phyloP scores from a whole-genome alignment of 345 rosid genomes.

The Citrus trifoliata region DNA sequence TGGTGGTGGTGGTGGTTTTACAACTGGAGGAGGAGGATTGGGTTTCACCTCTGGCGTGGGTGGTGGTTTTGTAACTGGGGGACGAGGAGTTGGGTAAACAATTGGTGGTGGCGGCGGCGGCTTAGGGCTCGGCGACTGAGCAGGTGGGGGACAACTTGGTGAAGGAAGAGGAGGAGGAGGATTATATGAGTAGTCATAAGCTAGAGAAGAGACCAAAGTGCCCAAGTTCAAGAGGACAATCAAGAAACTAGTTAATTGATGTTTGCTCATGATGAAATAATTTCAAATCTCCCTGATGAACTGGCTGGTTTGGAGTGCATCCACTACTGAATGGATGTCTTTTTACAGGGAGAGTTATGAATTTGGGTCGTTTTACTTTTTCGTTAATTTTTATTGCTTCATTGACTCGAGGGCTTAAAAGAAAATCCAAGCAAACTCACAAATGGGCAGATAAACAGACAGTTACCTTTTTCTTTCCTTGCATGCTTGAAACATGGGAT shows the following conservation, averaged over 20 bases:
- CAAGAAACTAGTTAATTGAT: background rate
- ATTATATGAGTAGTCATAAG: constrained; percentile 32
- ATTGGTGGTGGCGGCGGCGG: background rate
- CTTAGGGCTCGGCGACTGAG: background rate
- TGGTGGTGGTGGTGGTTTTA: constrained; percentile 10
- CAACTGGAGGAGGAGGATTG: background rate
- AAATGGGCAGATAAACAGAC: background rate
- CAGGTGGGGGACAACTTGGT: background rate
- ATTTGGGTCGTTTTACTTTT: background rate
- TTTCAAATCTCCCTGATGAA: background rate
- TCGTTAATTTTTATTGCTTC: background rate
- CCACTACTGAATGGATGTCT: background rate
- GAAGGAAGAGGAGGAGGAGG: constrained; percentile 13
- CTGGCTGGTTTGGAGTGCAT: background rate
- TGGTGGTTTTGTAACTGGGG: constrained; percentile 9
- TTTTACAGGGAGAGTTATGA: background rate
- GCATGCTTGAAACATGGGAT: background rate
- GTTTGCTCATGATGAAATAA: background rate
- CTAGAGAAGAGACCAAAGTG: constrained; percentile 25
- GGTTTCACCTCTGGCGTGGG: background rate
- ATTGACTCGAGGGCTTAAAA: background rate
- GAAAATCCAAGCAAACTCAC: background rate
- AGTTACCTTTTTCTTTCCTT: background rate
- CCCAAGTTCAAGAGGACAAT: constrained; percentile 28
- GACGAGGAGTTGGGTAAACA: constrained; percentile 2